Percentiles rank a stretch among this genome's conserved stretches.
Conservation (phyloP, 495 filamentous ascomycete genomes). For the Aspergillus funiculosus region DNA sequence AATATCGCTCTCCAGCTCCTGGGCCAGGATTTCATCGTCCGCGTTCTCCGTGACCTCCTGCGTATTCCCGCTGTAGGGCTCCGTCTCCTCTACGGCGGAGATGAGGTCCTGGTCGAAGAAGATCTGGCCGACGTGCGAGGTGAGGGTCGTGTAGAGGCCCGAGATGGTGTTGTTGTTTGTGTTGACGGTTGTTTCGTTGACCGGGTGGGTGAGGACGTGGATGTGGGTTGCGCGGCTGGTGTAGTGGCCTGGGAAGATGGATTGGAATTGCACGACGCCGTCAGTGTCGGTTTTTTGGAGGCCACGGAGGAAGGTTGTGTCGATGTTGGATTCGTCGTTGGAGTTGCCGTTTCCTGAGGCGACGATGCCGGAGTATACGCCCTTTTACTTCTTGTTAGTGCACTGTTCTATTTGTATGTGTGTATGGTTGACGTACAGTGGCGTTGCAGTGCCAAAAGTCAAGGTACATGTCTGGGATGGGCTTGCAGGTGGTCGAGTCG, state of each 20-base stretch:
- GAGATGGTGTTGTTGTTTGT: constrained; percentile 30
- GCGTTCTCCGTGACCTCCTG: constrained; percentile 46
- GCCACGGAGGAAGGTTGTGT: constrained; percentile 50
- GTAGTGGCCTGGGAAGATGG: constrained; percentile 55
- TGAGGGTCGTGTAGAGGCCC: constrained; percentile 28
- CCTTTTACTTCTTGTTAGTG: constrained; percentile 19
- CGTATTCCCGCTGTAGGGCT: constrained; percentile 54
- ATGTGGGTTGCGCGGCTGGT: constrained; percentile 37
- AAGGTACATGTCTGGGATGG: constrained; percentile 49
- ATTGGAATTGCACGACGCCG: constrained; percentile 47
- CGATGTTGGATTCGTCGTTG: constrained; percentile 32
- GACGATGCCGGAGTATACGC: constrained; percentile 53
- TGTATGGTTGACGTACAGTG: constrained; percentile 19
- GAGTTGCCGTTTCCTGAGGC: constrained; percentile 49
- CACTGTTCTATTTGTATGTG: constrained; percentile 15
- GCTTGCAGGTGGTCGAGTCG: constrained; percentile 52
- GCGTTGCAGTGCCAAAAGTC: constrained; percentile 57
- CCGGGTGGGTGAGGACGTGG: constrained; percentile 37
- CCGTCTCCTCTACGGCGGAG: constrained; percentile 37
- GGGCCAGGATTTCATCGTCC: constrained; percentile 44
- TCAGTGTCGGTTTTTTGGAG: constrained; percentile 46
- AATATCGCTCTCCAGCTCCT: constrained; percentile 43
- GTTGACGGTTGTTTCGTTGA: constrained; percentile 25
- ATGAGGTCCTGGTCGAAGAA: constrained; percentile 58
- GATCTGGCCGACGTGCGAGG: constrained; percentile 55